Percentiles rank a stretch among this genome's conserved stretches.
Conservation (phyloP, 2,329 filamentous ascomycete species). For the Aspergillus japonicus region DNA sequence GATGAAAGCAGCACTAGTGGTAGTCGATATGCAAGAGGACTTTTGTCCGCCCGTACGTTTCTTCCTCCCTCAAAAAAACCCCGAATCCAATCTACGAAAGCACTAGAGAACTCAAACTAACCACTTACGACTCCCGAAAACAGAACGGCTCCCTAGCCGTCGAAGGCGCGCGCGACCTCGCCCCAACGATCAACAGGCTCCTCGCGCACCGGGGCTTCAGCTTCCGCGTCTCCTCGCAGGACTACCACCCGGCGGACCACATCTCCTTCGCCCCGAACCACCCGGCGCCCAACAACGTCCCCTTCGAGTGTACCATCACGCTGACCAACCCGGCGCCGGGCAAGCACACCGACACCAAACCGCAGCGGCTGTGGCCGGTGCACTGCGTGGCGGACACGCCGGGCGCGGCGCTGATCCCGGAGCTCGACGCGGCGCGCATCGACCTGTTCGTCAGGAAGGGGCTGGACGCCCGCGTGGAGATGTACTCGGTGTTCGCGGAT, state of each 20-base stretch:
- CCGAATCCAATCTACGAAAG: not conserved
- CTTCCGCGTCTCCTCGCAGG: constrained; percentile 80
- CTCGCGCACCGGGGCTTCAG: constrained; percentile 66
- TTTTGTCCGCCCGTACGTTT: constrained; percentile 80
- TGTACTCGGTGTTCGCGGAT: constrained; percentile 90
- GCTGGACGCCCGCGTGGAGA: constrained; percentile 70
- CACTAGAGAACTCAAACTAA: not conserved
- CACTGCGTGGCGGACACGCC: constrained; percentile 78
- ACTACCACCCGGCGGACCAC: constrained; percentile 82
- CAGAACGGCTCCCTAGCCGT: constrained; percentile 85
- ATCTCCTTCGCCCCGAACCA: constrained; percentile 89
- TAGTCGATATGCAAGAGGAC: constrained; percentile 91
- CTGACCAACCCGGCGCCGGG: constrained; percentile 52
- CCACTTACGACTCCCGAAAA: not conserved
- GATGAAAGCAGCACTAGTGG: constrained; percentile 58
- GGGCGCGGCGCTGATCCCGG: constrained; percentile 72
- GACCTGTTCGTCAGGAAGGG: constrained; percentile 76
- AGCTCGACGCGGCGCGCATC: constrained; percentile 62
- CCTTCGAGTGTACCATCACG: constrained; percentile 65
- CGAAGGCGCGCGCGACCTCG: constrained; percentile 67
- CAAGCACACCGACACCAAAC: constrained; percentile 62
- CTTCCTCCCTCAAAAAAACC: constrained; percentile 2
- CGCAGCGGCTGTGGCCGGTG: constrained; percentile 77
- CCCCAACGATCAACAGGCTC: constrained; percentile 70
- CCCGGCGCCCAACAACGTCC: constrained; percentile 56